These are phyloP conservation scores for Aspergillus tamarii DNA, from an alignment of 2,329 filamentous ascomycete species.

Conservation along the genomic window DNA sequence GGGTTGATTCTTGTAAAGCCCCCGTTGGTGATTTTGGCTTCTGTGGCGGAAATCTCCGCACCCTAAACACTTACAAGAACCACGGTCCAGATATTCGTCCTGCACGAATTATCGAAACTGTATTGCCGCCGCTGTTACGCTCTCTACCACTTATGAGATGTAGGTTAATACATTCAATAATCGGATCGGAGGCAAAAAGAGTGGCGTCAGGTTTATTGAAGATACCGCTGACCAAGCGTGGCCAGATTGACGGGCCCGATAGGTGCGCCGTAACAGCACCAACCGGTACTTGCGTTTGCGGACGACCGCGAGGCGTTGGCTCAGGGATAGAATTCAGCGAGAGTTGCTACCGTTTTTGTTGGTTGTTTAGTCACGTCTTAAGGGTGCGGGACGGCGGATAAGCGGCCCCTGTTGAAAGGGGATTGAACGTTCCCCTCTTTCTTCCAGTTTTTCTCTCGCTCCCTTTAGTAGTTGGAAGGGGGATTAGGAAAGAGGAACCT, in stretches of 20 bases:
- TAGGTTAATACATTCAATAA: neutral
- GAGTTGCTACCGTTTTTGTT: neutral
- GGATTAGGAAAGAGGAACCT: neutral
- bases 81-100: neutral
- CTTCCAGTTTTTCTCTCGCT: neutral
- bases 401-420: slow-evolving; percentile 10
- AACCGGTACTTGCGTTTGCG: neutral
- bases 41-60: neutral
- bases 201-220: neutral
- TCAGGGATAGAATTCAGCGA: neutral
- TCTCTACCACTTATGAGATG: neutral
- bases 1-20: neutral
- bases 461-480: neutral
- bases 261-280: neutral
- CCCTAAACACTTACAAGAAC: neutral
- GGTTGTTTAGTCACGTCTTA: slow-evolving; percentile 6
- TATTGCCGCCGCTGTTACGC: neutral
- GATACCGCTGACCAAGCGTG: neutral
- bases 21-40: neutral
- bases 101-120: neutral
- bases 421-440: neutral
- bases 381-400: slow-evolving; percentile 3
- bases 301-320: neutral
- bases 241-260: neutral
- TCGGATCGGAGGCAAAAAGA: neutral